phyloP scores from a whole-genome alignment of 371 early-diverging fungal species.

The Mucor racemosus region DNA sequence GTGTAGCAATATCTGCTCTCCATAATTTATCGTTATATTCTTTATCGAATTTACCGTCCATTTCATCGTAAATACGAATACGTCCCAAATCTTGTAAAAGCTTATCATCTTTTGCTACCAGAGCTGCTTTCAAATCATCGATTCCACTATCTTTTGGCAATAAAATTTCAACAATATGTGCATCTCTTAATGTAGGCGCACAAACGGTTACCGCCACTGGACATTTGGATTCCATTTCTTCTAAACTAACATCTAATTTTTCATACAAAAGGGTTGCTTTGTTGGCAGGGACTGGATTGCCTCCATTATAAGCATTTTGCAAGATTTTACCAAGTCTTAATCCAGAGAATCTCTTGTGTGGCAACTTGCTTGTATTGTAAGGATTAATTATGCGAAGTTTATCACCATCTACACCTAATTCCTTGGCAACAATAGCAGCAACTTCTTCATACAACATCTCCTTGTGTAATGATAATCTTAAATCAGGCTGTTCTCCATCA shows the following conservation, averaged over 20 bases:
- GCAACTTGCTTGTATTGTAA: constrained; percentile 18
- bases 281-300: background rate
- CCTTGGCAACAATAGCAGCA: constrained; percentile 19
- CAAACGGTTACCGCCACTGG: constrained; percentile 61
- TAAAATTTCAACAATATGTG: constrained; percentile 39
- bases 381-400: constrained; percentile 42
- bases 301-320: constrained; percentile 9
- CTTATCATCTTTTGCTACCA: constrained; percentile 23
- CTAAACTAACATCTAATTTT: constrained; percentile 76
- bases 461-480: constrained; percentile 33
- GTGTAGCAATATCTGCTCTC: constrained; percentile 14
- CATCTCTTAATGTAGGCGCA: constrained; percentile 43
- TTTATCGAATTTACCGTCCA: constrained; percentile 24
- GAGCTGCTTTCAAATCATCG: constrained; percentile 27
- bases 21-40: constrained; percentile 23
- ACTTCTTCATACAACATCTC: constrained; percentile 32
- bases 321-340: constrained; percentile 29
- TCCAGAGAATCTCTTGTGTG: constrained; percentile 30
- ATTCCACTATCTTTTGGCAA: constrained; percentile 32
- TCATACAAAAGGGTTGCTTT: constrained; percentile 72
- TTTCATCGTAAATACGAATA: constrained; percentile 28
- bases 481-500: constrained; percentile 18
- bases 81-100: constrained; percentile 7
- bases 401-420: constrained; percentile 34
- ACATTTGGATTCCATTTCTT: constrained; percentile 83